These are phyloP conservation scores for Schizochytrium sp. DNA, from an alignment of 108 stramenopile species.

Conservation along the genomic window DNA sequence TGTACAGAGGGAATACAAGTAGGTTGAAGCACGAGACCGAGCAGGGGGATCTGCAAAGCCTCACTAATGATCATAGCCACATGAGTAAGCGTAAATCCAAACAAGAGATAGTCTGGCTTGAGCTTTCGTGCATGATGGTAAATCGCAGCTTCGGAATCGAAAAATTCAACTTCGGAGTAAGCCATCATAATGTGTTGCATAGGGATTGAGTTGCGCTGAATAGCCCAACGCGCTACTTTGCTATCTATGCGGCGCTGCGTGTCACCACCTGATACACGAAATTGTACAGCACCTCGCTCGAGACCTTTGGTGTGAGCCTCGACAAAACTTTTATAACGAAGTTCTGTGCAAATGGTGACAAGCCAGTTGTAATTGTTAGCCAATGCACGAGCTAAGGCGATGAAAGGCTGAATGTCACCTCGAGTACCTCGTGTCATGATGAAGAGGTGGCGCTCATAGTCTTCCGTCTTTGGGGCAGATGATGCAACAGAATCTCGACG, in stretches of 20 bases:
- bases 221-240: slow-evolving; percentile 41
- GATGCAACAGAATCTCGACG: no score
- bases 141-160: slow-evolving; percentile 45
- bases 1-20: slow-evolving; percentile 60
- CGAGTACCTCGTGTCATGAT: slow-evolving; percentile 59
- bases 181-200: slow-evolving; percentile 59
- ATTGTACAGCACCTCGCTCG: slow-evolving; percentile 42
- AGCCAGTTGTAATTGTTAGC: slow-evolving; percentile 54
- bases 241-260: slow-evolving; percentile 14
- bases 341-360: slow-evolving; percentile 45
- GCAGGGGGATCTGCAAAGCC: slow-evolving; percentile 32
- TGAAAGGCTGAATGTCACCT: slow-evolving; percentile 63
- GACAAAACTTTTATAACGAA: slow-evolving; percentile 6
- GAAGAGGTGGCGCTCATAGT: slow-evolving; percentile 19
- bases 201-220: slow-evolving; percentile 4
- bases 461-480: not conserved
- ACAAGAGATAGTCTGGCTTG: slow-evolving; percentile 57
- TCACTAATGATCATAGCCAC: slow-evolving; percentile 58
- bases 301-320: slow-evolving; percentile 14
- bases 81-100: slow-evolving; percentile 46
- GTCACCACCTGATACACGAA: slow-evolving; percentile 33
- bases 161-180: slow-evolving; percentile 31
- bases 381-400: slow-evolving; percentile 44
- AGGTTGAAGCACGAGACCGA: slow-evolving; percentile 58
- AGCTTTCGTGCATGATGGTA: not conserved